Base-by-base conservation (phyloP, 805 yeast genomes). In the Myxozyma monticola region DNA sequence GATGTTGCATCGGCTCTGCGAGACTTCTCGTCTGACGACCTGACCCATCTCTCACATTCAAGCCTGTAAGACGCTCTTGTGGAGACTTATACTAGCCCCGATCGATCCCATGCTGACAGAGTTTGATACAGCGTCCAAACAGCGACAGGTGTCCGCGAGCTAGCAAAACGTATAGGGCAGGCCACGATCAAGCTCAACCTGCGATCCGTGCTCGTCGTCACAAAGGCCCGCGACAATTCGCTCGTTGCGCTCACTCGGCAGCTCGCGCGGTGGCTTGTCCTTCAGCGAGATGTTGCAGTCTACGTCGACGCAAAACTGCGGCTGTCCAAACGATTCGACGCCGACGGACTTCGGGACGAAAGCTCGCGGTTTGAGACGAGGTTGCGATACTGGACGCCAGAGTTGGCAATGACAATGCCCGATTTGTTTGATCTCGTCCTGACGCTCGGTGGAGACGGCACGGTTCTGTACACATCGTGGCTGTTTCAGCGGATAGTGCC, bases 401-500 rank as follows among this genome's bases (percentile, higher is more conserved):
- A 75, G 17, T 71, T 83, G 47, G 77, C 87, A 10, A 37, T 62
- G 66, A 46, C 42, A 20, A 45, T 56, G 50, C 53, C 60, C 14
- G 51, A 59, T 20, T 36, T 49, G 39, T 79, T 82, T 57, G 98
- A 91, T 66, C 71, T 90, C 52, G 83, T 88, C 1, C 79, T 91
- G 37, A 88, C 98, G 0, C 73, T 93, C 7, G 99, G 99, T 21
- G 99, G 99, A 15, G 99, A 93, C 65, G 98, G 99, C 7, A 93
- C 99, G 0, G 96, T 91, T 41, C 71, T 91, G 8, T 85, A 85
- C 62, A 91, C 91, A 0, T 88, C 96, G 1, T 84, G 56, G 60
- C 49, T 89, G 35, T 93, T 93, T 68, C 95, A 86, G 69, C 72
- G 77, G 49, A 77, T 78, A 42, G 96, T 90, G 1, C 99, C 99